Base-by-base conservation (phyloP, 768 basidiomycete species). In the Tephrocybe sp. region DNA sequence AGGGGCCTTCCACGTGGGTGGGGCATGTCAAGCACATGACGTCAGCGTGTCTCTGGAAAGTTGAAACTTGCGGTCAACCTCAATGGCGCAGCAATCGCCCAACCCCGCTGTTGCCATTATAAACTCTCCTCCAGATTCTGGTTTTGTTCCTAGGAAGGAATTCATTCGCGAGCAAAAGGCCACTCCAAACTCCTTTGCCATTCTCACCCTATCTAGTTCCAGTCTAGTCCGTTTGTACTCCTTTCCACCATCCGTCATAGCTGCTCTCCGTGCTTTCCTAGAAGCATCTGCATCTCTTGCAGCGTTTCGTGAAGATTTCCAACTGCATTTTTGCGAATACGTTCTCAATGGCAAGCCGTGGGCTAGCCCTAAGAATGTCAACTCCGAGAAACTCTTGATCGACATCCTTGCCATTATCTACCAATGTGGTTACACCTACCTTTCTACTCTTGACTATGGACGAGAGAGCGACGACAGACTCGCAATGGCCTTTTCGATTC, bases 361-460 rank as follows among this genome's bases (percentile, higher is more conserved):
- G 88, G 71, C 78, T 28, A 83, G 75, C 54, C 70, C 86, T 44
- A 90, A 87, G 72, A 82, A 75, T 54, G 68, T 81, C 42, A 64
- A 71, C 16, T 78, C 86, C 19, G 88, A 90, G 64, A 82, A 78
- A 54, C 80, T 90, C 49, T 69, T 90, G 34, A 67, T 90, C 52
- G 81, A 86, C 57, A 78, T 90, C 50, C 65, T 89, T 45, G 68
- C 77, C 28, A 70, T 83, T 55, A 68, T 90, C 34, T 82, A 84
- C 60, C 77, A 78, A 47, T 77, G 77, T 60, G 84, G 84, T 32
- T 87, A 82, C 61, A 68, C 69, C 19, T 84, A 82, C 55, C 70
- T 89, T 8, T 87, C 87, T 18, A 78, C 78, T 35, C 72, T 90
- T 53, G 87, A 89, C 67, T 90, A 89, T 63, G 89, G 87, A 26